These are phyloP conservation scores for Globisporangium radiosum DNA, from an alignment of 352 stramenopile species.

Conservation along the genomic window DNA sequence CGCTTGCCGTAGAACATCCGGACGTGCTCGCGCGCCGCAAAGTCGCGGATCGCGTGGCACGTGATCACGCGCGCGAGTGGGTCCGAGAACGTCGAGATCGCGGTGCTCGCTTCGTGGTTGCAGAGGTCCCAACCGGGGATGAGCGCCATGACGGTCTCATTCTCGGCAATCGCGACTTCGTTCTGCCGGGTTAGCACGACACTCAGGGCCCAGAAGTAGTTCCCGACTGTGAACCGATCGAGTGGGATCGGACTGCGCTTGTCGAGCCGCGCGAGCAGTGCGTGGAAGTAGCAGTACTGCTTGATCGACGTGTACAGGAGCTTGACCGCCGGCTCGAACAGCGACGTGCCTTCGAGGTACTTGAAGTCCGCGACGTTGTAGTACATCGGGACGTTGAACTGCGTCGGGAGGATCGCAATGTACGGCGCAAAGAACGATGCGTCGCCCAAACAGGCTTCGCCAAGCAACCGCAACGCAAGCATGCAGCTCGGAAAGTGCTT, in stretches of 20 bases:
- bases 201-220: conserved; percentile 50
- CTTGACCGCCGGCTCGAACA: conserved; percentile 34
- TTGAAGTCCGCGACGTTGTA: conserved; percentile 40
- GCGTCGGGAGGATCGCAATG: conserved; percentile 30
- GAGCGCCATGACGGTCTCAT: conserved; percentile 29
- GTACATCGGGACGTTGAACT: conserved; percentile 42
- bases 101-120: conserved; percentile 45
- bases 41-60: conserved; percentile 35
- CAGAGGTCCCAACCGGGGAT: conserved; percentile 63
- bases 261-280: conserved; percentile 18
- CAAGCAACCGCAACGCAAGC: conserved; percentile 34
- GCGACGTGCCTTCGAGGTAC: conserved; percentile 27
- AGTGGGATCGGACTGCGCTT: conserved; percentile 18
- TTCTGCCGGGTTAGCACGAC: conserved; percentile 65
- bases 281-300: conserved; percentile 46
- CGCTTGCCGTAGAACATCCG: conserved; percentile 63
- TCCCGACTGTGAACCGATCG: conserved; percentile 35
- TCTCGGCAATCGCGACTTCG: conserved; percentile 22
- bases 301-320: conserved; percentile 57
- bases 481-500: conserved; percentile 31
- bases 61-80: conserved; percentile 18
- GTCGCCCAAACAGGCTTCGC: conserved; percentile 19
- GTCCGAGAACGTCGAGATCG: conserved; percentile 41
- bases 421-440: conserved; percentile 36
- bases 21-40: conserved; percentile 30